Evolutionary conservation across 176 grass and related monocot species (phyloP), one percentile per base, ranked within the genome.

Genomic region (Eremochloa ophiuroides): DNA sequence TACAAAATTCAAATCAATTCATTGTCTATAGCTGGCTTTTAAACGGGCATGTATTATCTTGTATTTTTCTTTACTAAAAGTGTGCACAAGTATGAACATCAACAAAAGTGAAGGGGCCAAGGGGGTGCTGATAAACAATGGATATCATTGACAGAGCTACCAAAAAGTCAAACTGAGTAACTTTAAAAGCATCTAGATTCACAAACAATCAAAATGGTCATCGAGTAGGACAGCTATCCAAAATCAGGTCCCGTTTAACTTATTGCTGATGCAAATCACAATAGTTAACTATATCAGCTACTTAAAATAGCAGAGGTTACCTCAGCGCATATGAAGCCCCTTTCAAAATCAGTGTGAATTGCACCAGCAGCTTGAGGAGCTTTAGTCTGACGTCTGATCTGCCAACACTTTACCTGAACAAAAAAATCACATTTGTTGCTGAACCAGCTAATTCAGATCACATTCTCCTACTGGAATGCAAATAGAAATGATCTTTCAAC

Each of bases 291-390:
- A 44, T 17, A 71, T 35, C 10, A 71, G 22, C 29, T 85, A 62
- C 31, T 30, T 63, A 10, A 28, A 44, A 62, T 59, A 51, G 22
- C 27, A 31, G 5, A 53, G 15, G 41, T 11, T 87, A 98, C 96
- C 96, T 98, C 92, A 10, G 96, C 96, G 33, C 96, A 98, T 62
- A 98, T 98, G 71, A 98, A 98, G 7, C 96, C 96, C 83, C 87
- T 93, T 82, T 98, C 96, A 62, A 98, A 98, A 98, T 98, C 96
- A 85, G 93, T 69, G 84, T 98, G 96, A 73, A 98, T 98, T 62
- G 96, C 79, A 73, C 96, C 93, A 37, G 96, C 93, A 61, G 96
- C 96, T 93, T 98, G 96, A 74, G 96, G 96, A 60, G 96, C 93
- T 73, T 98, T 98, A 73, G 88, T 90, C 73, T 90, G 90, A 59